phyloP scores from a whole-genome alignment of 768 basidiomycete genomes.

The Kwoniella europaea region DNA sequence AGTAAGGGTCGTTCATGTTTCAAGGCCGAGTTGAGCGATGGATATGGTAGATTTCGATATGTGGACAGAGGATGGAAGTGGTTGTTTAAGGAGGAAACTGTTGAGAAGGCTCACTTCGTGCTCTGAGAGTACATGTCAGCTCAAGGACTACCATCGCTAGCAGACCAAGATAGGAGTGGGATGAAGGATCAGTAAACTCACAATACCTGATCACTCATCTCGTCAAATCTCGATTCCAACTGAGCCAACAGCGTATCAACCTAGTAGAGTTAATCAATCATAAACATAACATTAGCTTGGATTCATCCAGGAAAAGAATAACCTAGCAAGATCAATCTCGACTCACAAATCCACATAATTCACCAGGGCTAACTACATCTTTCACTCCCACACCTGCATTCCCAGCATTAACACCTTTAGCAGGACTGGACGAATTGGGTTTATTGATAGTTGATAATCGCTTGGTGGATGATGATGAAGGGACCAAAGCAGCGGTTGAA shows the following conservation, averaged over 20 bases:
- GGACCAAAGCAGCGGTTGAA: constrained; percentile 35
- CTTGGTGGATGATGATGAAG: constrained; percentile 31
- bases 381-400: constrained; percentile 19
- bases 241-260: constrained; percentile 87
- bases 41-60: constrained; percentile 30
- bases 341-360: constrained; percentile 90
- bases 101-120: constrained; percentile 60
- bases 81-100: too few species aligned
- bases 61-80: neutral
- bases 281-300: too few species aligned
- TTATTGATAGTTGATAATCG: constrained; percentile 37
- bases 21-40: constrained; percentile 15
- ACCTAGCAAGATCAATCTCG: constrained; percentile 2
- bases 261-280: constrained; percentile 58
- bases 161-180: too few species aligned
- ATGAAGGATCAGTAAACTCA: constrained; percentile 28
- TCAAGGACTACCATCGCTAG: neutral
- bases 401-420: neutral
- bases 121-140: constrained; percentile 59
- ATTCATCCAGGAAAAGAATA: neutral
- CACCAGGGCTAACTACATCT: constrained; percentile 75
- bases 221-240: constrained; percentile 87
- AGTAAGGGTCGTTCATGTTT: constrained; percentile 25
- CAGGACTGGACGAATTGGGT: constrained; percentile 21
- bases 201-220: constrained; percentile 88